Base-by-base conservation (phyloP, 139 green algal genomes). In the Chlorella ohadii region DNA sequence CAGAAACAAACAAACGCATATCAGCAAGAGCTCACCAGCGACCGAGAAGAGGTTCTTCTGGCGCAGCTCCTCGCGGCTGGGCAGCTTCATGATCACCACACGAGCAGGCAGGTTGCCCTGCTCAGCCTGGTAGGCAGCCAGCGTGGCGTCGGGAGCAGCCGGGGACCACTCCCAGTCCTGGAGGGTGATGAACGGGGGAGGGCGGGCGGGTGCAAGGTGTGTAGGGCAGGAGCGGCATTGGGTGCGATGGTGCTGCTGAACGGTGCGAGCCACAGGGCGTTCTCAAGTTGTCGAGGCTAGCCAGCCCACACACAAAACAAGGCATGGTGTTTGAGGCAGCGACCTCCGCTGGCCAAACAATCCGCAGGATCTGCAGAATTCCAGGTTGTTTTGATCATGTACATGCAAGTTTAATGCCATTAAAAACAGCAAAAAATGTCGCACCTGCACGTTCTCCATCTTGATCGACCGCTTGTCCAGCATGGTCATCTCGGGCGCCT, bases 31-130 rank as follows among this genome's bases (percentile, higher is more conserved):
- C 87, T 61, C 68, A 89, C 88, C 88, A 7, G 88, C 91, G 82
- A 99, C 97, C 81, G 87, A 97, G 91, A 99, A 99, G 44, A 99
- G 94, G 91, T 99, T 98, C 95, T 99, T 99, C 78, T 95, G 92
- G 25, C 97, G 89, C 38, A 99, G 71, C 89, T 99, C 96, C 89
- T 79, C 75, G 22, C 77, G 59, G 61, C 36, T 44, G 28, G 61
- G 61, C 38, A 83, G 39, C 61, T 68, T 64, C 39, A 97, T 86
- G 9, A 99, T 87, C 44, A 82, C 90, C 38, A 98, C 92, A 64
- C 92, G 90, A 23, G 95, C 95, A 4, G 95, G 95, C 71, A 96
- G 82, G 87, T 99, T 98, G 71, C 85, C 89, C 75, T 94, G 79
- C 88, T 99, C 97, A 19, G 84, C 84, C 55, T 96, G 94, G 89